Base-by-base conservation (phyloP, 331 rosid genomes). In the Rhamnella rubrinervis region DNA sequence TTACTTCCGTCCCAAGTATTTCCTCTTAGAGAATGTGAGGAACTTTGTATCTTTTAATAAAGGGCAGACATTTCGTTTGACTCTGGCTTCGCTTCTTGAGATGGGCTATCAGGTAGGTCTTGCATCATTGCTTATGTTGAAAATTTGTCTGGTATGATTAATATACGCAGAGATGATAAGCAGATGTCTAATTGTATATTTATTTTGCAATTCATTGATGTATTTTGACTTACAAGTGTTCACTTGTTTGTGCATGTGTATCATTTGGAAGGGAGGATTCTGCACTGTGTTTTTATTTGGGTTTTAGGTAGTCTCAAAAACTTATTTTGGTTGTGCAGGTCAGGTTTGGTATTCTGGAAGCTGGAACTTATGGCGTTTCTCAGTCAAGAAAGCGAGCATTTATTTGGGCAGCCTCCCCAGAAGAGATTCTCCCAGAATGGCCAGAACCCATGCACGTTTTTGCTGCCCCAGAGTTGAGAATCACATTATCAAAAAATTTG, bases 361-460 rank as follows among this genome's bases (percentile, higher is more conserved):
- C 98, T 44, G 98, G 98, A 61, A 87, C 98, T 63, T 93, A 51
- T 76, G 98, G 98, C 12, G 93, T 93, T 80, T 91, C 98, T 7
- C 98, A 91, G 85, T 93, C 98, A 63, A 79, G 98, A 75, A 93
- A 91, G 76, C 84, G 97, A 68, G 98, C 97, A 64, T 93, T 93
- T 73, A 91, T 93, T 72, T 93, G 98, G 98, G 98, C 98, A 67
- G 97, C 98, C 17, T 84, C 97, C 20, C 97, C 98, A 4, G 92
- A 86, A 39, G 95, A 89, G 67, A 77, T 72, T 47, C 96, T 93
- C 59, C 98, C 98, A 0, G 98, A 91, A 72, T 93, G 98, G 98
- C 98, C 97, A 7, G 97, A 93, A 83, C 98, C 98, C 65, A 81
- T 93, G 95, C 97, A 93, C 37, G 98, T 93, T 38, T 93, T 91